These are phyloP conservation scores for Somion occarium DNA, from an alignment of 1,284 basidiomycete genomes.

Conservation along the genomic window DNA sequence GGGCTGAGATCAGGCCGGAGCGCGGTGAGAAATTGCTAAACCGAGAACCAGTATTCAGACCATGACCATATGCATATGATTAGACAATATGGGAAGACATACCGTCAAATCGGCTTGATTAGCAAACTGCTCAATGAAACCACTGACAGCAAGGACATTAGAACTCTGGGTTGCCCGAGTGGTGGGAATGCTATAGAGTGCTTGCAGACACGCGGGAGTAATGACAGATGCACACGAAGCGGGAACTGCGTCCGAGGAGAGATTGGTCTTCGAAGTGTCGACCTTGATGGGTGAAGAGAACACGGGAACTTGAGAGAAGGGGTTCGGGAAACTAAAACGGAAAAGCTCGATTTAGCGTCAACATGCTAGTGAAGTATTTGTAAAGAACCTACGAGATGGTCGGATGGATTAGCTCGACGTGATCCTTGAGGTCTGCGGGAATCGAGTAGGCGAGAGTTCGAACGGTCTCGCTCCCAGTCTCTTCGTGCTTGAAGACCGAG, in stretches of 20 bases:
- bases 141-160: slow-evolving; percentile 52
- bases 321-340: slow-evolving; percentile 17
- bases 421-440: slow-evolving; percentile 30
- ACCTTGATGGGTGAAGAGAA: slow-evolving; percentile 12
- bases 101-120: slow-evolving; percentile 44
- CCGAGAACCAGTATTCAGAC: not conserved
- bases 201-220: slow-evolving; percentile 51
- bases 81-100: slow-evolving; percentile 2
- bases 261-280: not conserved
- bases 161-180: slow-evolving; percentile 34
- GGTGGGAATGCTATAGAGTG: slow-evolving; percentile 47
- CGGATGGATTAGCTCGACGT: slow-evolving; percentile 38
- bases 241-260: slow-evolving; percentile 11
- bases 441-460: slow-evolving; percentile 40
- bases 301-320: slow-evolving; percentile 14
- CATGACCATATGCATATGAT: not conserved
- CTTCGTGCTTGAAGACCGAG: slow-evolving; percentile 32
- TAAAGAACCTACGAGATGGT: slow-evolving; percentile 27
- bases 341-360: not conserved
- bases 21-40: slow-evolving; percentile 43
- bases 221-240: slow-evolving; percentile 37
- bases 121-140: slow-evolving; percentile 53
- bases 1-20: slow-evolving; percentile 47
- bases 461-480: slow-evolving; percentile 25
- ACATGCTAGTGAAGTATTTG: not conserved